Base-by-base conservation (phyloP, 768 basidiomycete species). In the Collybiopsis confluens region DNA sequence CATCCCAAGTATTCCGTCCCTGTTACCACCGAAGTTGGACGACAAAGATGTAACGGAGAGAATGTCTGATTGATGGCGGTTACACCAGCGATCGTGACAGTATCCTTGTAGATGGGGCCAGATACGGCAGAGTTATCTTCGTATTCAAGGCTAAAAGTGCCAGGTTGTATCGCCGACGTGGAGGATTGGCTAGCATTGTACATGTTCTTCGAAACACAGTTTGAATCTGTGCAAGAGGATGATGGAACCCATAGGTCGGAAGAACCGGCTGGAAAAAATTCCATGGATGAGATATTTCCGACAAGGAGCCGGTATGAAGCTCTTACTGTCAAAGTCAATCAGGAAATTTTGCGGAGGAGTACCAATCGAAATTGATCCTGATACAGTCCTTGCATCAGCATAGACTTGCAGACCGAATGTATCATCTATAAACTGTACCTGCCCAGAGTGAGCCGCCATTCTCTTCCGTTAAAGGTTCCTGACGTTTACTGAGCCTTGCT, bases 331-430 rank as follows among this genome's bases (percentile, higher is more conserved):
- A 52, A 74, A 76, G 60, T 73, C 72, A 43, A 72, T 68, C 42
- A 71, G 40, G 63, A 73, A 76, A 10, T 56, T 45, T 56, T 72
- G 68, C 5, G 59, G 57, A 7, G 70, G 70, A 13, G 68, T 71
- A 43, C 74, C 75, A 55, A 75, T 72, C 18, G 66, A 53, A 77
- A 65, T 74, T 5, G 70, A 65, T 74, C 75, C 13, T n/a, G n/a
- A n/a, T n/a, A n/a, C n/a, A n/a, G n/a, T n/a, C n/a, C n/a, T n/a
- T n/a, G n/a, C n/a, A n/a, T n/a, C n/a, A n/a, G n/a, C n/a, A n/a
- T n/a, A n/a, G n/a, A n/a, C n/a, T n/a, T n/a, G n/a, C n/a, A n/a
- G n/a, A 37, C 23, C 18, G 8, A 37, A 48, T 3, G 46, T 35
- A 10, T 4, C 3, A 36, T 13, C 13, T 3, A n/a, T 24, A n/a